A percentile compares a stretch with the other conserved stretches of the same genome.
phyloP scores from a whole-genome alignment of 2,329 filamentous ascomycete species.

The Nothopassalora personata region DNA sequence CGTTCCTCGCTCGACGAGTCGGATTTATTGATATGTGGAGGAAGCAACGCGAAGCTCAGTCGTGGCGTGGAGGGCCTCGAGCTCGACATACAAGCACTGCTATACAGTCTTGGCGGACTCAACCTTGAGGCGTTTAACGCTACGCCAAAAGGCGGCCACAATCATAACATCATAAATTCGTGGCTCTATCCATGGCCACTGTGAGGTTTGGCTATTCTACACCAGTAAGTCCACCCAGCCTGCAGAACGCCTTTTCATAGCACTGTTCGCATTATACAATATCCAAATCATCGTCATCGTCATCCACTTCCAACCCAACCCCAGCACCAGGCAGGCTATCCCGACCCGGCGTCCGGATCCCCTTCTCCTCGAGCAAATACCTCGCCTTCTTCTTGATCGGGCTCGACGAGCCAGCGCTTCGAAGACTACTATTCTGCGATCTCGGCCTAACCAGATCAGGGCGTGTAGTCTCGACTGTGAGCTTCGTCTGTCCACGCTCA shows the following conservation, averaged over 20 bases:
- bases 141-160: background rate
- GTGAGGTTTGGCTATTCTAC: background rate
- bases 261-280: slow-evolving; percentile 35
- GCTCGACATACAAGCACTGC: too few relatives aligned
- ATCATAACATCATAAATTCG: background rate
- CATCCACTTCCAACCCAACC: slow-evolving; percentile 35
- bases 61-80: too few relatives aligned
- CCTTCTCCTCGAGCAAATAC: slow-evolving; percentile 44
- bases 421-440: slow-evolving; percentile 21
- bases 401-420: slow-evolving; percentile 31
- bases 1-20: background rate
- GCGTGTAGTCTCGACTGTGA: slow-evolving; percentile 4
- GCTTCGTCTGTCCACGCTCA: slow-evolving; percentile 30
- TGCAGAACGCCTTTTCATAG: background rate
- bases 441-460: slow-evolving; percentile 12
- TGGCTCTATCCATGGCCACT: background rate
- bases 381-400: slow-evolving; percentile 45
- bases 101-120: too few relatives aligned
- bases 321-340: slow-evolving; percentile 38
- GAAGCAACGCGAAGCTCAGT: background rate
- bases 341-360: slow-evolving; percentile 45
- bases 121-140: too few relatives aligned
- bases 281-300: slow-evolving; percentile 45
- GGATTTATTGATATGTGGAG: background rate
- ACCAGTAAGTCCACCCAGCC: background rate